Evolutionary conservation across 2,329 filamentous ascomycete genomes (phyloP).

Genomic region (Xylaria sp.): DNA sequence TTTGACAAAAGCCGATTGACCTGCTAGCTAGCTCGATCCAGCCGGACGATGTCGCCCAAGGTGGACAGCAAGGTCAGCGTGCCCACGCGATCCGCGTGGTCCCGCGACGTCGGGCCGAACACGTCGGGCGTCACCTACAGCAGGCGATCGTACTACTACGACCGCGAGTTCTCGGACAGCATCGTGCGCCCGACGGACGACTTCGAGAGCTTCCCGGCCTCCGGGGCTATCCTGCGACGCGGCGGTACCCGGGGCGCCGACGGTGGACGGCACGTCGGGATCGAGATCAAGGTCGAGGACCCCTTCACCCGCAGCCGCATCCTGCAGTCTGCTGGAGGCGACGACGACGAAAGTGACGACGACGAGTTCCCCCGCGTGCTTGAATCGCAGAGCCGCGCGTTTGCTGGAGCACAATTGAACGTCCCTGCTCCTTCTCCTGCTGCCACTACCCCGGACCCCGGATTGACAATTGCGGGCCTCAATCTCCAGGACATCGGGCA

Average conservation of each 20-base stretch:
- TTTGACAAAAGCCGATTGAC: not conserved
- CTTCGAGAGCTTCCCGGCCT: not conserved
- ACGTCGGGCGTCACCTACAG: slow-evolving; percentile 23
- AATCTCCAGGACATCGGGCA: slow-evolving; percentile 6
- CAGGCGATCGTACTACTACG: slow-evolving; percentile 26
- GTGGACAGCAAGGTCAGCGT: not conserved
- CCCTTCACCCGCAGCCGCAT: slow-evolving; percentile 12
- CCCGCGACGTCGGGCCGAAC: slow-evolving; percentile 19
- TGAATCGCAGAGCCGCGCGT: not conserved
- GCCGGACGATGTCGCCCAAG: slow-evolving; percentile 23
- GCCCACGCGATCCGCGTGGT: slow-evolving; percentile 18
- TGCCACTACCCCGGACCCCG: not conserved
- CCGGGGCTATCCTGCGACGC: not conserved
- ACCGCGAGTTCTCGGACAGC: slow-evolving; percentile 32
- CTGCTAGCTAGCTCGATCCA: not conserved
- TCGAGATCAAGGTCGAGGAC: not conserved
- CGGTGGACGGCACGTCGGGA: not conserved
- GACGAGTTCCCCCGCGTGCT: not conserved
- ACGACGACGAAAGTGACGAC: not conserved
- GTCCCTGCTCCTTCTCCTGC: not conserved
- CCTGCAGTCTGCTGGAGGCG: slow-evolving; percentile 14
- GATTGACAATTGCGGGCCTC: not conserved
- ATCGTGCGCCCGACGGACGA: slow-evolving; percentile 14
- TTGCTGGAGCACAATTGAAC: not conserved
- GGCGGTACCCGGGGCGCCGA: not conserved